These are phyloP conservation scores for Spiraea crenata DNA, from an alignment of 331 rosid species.

Conservation along the genomic window DNA sequence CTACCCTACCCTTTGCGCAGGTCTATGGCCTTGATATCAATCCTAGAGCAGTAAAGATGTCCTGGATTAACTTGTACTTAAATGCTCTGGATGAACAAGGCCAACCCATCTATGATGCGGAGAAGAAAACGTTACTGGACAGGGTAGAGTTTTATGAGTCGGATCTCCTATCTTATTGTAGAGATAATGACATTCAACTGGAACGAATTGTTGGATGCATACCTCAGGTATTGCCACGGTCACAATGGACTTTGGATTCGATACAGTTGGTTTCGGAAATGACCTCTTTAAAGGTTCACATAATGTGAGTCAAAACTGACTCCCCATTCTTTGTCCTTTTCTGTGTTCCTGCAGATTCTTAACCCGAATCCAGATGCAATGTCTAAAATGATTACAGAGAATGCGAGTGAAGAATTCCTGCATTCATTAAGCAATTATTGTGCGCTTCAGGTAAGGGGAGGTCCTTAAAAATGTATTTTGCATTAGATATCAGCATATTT, in stretches of 20 bases:
- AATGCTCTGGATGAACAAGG: constrained; percentile 89
- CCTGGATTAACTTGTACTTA: constrained; percentile 88
- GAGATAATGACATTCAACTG: constrained; percentile 70
- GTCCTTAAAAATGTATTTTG: constrained; percentile 9
- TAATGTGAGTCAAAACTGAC: constrained; percentile 11
- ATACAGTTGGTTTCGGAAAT: neutral
- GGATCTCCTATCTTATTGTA: constrained; percentile 81
- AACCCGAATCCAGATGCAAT: constrained; percentile 99
- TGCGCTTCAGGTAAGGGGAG: constrained; percentile 81
- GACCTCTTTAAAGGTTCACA: constrained; percentile 5
- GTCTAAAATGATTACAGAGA: constrained; percentile 97
- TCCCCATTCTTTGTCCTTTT: constrained; percentile 6
- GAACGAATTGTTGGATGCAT: constrained; percentile 98
- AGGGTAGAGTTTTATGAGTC: constrained; percentile 94
- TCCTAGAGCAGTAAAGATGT: constrained; percentile 87
- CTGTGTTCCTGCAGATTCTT: constrained; percentile 68
- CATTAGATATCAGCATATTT: neutral
- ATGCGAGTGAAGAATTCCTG: constrained; percentile 96
- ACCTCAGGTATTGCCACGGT: constrained; percentile 72
- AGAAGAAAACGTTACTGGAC: constrained; percentile 83
- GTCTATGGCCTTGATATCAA: constrained; percentile 96
- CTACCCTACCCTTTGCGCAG: constrained; percentile 45
- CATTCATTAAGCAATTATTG: constrained; percentile 90
- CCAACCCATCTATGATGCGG: constrained; percentile 67
- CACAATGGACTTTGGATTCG: neutral